Evolutionary conservation across 2,329 filamentous ascomycete species (phyloP).

Genomic region (Aspergillus calidoustus): DNA sequence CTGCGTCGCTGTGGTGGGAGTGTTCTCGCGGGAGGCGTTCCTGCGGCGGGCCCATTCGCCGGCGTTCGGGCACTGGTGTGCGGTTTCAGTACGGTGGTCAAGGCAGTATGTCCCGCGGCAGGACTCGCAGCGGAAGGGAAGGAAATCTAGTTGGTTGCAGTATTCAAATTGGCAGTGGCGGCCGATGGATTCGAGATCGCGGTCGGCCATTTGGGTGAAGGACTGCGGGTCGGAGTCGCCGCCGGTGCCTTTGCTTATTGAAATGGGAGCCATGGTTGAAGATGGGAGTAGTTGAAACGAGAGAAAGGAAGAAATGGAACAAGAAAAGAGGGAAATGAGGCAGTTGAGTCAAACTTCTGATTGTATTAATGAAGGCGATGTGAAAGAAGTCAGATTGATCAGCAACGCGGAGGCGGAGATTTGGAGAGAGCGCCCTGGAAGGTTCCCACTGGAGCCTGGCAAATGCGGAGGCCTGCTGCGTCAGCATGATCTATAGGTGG

Average conservation of each 20-base stretch:
- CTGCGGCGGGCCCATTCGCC: constrained; percentile 65
- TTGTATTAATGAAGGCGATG: background rate
- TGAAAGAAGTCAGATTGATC: constrained; percentile 8
- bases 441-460: too few relatives aligned
- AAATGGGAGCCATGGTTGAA: constrained; percentile 33
- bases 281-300: too few relatives aligned
- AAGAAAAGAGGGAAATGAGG: background rate
- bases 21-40: constrained; percentile 31
- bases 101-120: constrained; percentile 86
- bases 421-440: constrained; percentile 15
- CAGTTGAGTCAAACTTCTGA: background rate
- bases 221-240: constrained; percentile 28
- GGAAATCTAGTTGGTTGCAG: constrained; percentile 94
- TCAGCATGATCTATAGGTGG: too few relatives aligned
- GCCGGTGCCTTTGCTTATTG: constrained; percentile 26
- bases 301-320: background rate
- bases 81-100: constrained; percentile 85
- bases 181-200: constrained; percentile 84
- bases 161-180: constrained; percentile 88
- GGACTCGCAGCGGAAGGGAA: constrained; percentile 91
- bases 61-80: constrained; percentile 70
- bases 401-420: background rate
- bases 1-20: constrained; percentile 37
- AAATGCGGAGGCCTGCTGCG: too few relatives aligned
- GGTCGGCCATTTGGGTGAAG: constrained; percentile 55